Conservation (phyloP, 1,284 basidiomycete species). For the Hortiboletus rubellus region DNA sequence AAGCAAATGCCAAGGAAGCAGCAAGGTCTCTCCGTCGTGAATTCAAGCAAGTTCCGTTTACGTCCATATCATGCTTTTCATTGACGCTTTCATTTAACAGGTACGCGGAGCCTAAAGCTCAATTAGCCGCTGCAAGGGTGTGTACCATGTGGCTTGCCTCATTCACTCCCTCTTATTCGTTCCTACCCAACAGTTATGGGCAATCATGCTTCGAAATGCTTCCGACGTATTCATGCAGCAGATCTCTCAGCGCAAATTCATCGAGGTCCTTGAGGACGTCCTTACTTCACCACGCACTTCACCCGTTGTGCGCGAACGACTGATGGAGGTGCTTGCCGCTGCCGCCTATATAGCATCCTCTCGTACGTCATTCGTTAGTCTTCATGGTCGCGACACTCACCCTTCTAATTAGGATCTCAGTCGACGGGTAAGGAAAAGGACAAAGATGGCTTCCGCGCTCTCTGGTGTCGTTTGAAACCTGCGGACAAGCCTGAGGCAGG, state of each 20-base stretch:
- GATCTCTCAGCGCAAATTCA: conserved; percentile 71
- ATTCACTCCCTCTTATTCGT: conserved; percentile 3
- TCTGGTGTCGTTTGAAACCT: conserved; percentile 71
- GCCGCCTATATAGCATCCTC: conserved; percentile 62
- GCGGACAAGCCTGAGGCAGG: conserved; percentile 73
- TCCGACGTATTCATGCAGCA: conserved; percentile 64
- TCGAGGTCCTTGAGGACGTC: conserved; percentile 71
- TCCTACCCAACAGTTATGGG: conserved; percentile 62
- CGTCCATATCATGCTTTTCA: background rate
- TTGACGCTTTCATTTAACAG: conserved; percentile 34
- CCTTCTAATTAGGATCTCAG: conserved; percentile 27
- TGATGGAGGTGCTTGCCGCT: conserved; percentile 70
- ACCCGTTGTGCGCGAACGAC: conserved; percentile 70
- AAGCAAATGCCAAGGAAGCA: conserved; percentile 71
- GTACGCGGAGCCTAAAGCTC: conserved; percentile 68
- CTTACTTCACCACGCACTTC: conserved; percentile 58
- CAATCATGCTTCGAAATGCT: conserved; percentile 76
- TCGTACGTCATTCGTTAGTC: conserved; percentile 36
- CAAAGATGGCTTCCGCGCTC: conserved; percentile 56
- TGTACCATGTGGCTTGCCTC: conserved; percentile 23
- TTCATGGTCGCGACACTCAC: background rate
- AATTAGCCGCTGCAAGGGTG: conserved; percentile 70
- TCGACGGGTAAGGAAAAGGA: conserved; percentile 38
- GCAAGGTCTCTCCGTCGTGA: conserved; percentile 70
- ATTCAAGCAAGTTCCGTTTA: conserved; percentile 58